Conservation (phyloP, 1,284 basidiomycete genomes). For the Microstroma glucosiphilum region DNA sequence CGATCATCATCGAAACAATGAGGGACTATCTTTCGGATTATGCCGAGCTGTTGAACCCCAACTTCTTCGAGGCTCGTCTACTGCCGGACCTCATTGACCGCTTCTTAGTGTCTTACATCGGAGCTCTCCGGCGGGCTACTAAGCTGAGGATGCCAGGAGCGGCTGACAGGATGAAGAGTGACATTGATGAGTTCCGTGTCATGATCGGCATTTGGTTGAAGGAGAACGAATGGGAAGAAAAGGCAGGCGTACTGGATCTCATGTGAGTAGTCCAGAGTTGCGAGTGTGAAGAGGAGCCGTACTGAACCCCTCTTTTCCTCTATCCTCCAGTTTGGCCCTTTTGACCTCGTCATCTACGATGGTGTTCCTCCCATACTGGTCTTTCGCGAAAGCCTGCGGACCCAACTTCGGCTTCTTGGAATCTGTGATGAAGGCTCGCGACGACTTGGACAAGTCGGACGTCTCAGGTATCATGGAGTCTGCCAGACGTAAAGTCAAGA, state of each 20-base stretch:
- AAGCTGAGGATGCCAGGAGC: constrained; percentile 82
- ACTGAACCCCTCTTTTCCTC: constrained; percentile 4
- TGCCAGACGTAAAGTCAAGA: constrained; percentile 75
- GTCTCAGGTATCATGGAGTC: constrained; percentile 92
- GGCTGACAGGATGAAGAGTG: constrained; percentile 71
- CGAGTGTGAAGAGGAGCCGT: neutral
- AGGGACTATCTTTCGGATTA: constrained; percentile 92
- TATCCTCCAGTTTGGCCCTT: constrained; percentile 61
- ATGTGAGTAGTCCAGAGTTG: neutral
- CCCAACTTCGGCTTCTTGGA: constrained; percentile 89
- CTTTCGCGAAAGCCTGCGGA: constrained; percentile 91
- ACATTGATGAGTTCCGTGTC: constrained; percentile 69
- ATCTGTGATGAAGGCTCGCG: constrained; percentile 76
- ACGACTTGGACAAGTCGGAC: constrained; percentile 79
- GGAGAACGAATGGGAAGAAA: constrained; percentile 6
- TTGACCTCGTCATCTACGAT: constrained; percentile 84
- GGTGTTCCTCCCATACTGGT: constrained; percentile 83
- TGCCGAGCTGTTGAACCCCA: constrained; percentile 79
- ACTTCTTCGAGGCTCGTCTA: constrained; percentile 78
- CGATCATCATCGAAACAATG: constrained; percentile 87
- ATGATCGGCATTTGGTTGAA: constrained; percentile 55
- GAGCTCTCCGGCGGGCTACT: constrained; percentile 73
- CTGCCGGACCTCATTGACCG: constrained; percentile 87
- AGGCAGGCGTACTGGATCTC: constrained; percentile 1
- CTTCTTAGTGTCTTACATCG: constrained; percentile 85